Evolutionary conservation across 2,329 filamentous ascomycete species (phyloP).

Genomic region (Penicillium sp.): DNA sequence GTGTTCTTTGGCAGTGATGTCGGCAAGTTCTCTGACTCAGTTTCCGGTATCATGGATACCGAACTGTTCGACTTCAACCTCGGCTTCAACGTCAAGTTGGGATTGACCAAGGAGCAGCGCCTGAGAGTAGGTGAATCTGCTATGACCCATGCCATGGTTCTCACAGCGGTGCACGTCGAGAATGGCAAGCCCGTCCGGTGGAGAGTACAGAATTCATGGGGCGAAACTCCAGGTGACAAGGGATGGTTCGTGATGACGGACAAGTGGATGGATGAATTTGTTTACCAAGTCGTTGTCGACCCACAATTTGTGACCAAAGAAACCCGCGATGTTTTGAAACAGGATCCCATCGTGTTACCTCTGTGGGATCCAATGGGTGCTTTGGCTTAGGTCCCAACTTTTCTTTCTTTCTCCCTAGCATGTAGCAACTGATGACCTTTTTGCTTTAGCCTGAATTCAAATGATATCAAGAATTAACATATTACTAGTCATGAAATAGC

Average conservation of each 20-base stretch:
- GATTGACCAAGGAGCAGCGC: slow-evolving; percentile 71
- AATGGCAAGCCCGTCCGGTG: slow-evolving; percentile 67
- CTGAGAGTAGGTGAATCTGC: slow-evolving; percentile 69
- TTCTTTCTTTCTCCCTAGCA: neutral
- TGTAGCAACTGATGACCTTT: too few species aligned
- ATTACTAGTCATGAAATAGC: neutral
- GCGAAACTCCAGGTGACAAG: slow-evolving; percentile 62
- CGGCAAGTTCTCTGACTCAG: slow-evolving; percentile 69
- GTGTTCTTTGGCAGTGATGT: slow-evolving; percentile 90
- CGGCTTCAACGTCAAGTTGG: slow-evolving; percentile 73
- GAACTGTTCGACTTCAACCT: slow-evolving; percentile 73
- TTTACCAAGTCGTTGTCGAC: slow-evolving; percentile 83
- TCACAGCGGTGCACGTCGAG: slow-evolving; percentile 79
- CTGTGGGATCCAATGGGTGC: slow-evolving; percentile 80
- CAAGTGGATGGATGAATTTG: slow-evolving; percentile 73
- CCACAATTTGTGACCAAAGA: slow-evolving; percentile 62
- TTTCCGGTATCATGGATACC: slow-evolving; percentile 74
- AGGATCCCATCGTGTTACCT: slow-evolving; percentile 67
- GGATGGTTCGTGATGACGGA: slow-evolving; percentile 92
- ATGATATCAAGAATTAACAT: neutral
- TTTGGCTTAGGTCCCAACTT: slow-evolving; percentile 50
- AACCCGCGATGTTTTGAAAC: slow-evolving; percentile 65
- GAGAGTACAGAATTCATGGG: slow-evolving; percentile 88
- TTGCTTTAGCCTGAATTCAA: neutral
- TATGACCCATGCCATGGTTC: slow-evolving; percentile 92